Base-by-base conservation (phyloP, 441 rosid species). In the Isatis lusitanica region DNA sequence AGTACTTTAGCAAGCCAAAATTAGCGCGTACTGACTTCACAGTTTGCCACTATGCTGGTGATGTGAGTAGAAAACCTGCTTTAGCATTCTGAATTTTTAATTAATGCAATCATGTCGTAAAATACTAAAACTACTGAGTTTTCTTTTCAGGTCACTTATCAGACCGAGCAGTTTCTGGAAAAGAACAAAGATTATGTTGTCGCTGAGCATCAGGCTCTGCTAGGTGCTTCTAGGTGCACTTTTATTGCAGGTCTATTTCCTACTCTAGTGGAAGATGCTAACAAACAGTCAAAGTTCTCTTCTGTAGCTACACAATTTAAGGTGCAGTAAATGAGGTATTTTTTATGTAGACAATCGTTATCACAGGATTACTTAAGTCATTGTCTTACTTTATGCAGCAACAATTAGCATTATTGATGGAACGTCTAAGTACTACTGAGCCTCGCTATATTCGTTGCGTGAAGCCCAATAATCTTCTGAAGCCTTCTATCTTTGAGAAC, bases 401-500 rank as follows among this genome's bases (percentile, higher is more conserved):
- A 88, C 97, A 93, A 88, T 68, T 93, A 78, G 86, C 79, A 85
- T 51, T 84, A 73, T 78, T 93, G 85, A 87, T 93, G 44, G 95
- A 91, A 83, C 89, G 94, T 70, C 88, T 93, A 51, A 93, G 88
- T 71, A 57, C 92, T 73, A 85, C 92, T 6, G 97, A 93, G 86
- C 98, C 98, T 61, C 98, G 84, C 84, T 93, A 93, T 75, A 88
- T 93, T 78, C 98, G 97, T 31, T 93, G 98, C 71, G 92, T 91
- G 63, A 93, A 93, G 83, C 98, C 98, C 61, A 93, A 93, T 79
- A 91, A 89, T 83, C 87, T 91, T 76, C 91, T 93, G 44, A 93
- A 91, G 86, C 98, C 97, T 31, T 74, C 91, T 28, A 88, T 89
- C 71, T 93, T 91, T 76, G 96, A 93, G 88, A 91, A 80, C 74